Conservation (phyloP, 176 grass and related monocot species). For the Saccharum spontaneum region DNA sequence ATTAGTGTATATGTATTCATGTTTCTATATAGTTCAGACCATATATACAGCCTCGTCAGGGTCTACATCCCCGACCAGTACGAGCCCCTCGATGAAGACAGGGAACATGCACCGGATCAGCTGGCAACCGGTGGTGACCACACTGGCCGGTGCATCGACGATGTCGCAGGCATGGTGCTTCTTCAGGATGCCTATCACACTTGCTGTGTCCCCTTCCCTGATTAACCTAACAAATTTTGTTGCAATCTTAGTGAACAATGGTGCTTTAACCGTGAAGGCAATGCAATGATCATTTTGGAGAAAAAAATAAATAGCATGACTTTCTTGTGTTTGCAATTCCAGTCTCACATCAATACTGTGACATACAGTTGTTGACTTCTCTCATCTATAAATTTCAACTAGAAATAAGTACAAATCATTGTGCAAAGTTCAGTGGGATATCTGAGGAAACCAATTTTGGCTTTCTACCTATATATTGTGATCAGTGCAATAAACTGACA, state of each 20-base stretch:
- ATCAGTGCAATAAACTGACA: neutral
- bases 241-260: neutral
- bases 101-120: slow-evolving; percentile 76
- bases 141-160: slow-evolving; percentile 44
- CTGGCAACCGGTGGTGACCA: slow-evolving; percentile 57
- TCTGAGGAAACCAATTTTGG: neutral
- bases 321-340: neutral
- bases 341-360: neutral
- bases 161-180: slow-evolving; percentile 64
- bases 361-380: neutral
- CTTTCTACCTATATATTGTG: neutral
- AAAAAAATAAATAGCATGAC: neutral
- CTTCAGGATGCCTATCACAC: slow-evolving; percentile 79
- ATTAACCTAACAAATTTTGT: slow-evolving; percentile 51
- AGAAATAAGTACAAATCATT: neutral
- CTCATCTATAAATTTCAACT: neutral
- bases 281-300: neutral
- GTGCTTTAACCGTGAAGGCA: neutral
- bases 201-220: slow-evolving; percentile 72
- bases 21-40: slow-evolving; percentile 35
- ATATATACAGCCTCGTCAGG: slow-evolving; percentile 65
- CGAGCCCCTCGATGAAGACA: slow-evolving; percentile 66
- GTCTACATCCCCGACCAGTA: slow-evolving; percentile 62
- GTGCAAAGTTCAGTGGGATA: neutral
- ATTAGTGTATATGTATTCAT: neutral